Conservation (phyloP, 2,329 filamentous ascomycete species). For the Aspergillus costaricaensis region DNA sequence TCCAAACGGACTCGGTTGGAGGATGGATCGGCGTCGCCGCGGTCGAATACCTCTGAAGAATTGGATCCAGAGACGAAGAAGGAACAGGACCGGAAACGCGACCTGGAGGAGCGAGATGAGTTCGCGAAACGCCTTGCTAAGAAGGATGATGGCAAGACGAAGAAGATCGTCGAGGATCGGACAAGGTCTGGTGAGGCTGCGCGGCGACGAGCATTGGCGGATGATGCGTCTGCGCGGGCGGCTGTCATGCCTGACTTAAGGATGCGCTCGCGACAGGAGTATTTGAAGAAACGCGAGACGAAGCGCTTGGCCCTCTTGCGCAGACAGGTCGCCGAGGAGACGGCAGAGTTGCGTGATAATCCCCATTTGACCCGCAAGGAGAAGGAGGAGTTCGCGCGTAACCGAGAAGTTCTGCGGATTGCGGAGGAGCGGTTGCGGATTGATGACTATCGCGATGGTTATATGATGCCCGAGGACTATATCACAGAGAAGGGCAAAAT, state of each 20-base stretch:
- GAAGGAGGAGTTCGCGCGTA: conserved; percentile 84
- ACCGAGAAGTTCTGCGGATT: conserved; percentile 76
- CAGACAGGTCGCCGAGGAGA: conserved; percentile 87
- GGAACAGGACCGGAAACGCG: conserved; percentile 62
- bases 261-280: conserved; percentile 83
- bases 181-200: conserved; percentile 61
- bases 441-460: conserved; percentile 89
- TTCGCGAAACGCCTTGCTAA: conserved; percentile 74
- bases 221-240: conserved; percentile 66
- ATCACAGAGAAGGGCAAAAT: conserved; percentile 92
- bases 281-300: conserved; percentile 87
- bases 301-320: conserved; percentile 84
- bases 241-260: conserved; percentile 79
- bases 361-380: conserved; percentile 74
- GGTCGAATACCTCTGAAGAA: conserved; percentile 44
- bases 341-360: conserved; percentile 75
- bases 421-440: conserved; percentile 84
- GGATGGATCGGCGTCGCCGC: conserved; percentile 47
- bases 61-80: conserved; percentile 62
- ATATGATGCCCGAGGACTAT: conserved; percentile 90
- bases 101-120: conserved; percentile 74
- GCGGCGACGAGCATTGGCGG: conserved; percentile 63
- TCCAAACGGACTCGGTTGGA: conserved; percentile 71
- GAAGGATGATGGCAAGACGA: conserved; percentile 70
- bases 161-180: conserved; percentile 66